Conservation (phyloP, 176 grass and related monocot species). For the Oryza punctata region DNA sequence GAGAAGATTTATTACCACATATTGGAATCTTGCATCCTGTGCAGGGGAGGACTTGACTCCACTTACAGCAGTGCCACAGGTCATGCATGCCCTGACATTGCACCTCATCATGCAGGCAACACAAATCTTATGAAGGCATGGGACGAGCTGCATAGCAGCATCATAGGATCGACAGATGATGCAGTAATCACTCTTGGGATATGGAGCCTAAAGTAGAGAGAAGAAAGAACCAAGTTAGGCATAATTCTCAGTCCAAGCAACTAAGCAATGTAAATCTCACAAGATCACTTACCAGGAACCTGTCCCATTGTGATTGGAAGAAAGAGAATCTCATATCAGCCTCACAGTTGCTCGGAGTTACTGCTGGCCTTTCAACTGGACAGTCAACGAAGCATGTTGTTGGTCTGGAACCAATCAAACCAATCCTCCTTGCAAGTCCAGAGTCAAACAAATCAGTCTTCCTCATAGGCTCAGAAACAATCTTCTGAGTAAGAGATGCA, state of each 20-base stretch:
- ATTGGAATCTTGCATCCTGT: conserved; percentile 34
- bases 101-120: conserved; percentile 58
- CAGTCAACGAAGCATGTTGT: conserved; percentile 40
- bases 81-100: conserved; percentile 56
- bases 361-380: conserved; percentile 40
- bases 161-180: conserved; percentile 57
- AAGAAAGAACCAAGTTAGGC: conserved; percentile 25
- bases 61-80: conserved; percentile 48
- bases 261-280: conserved; percentile 9
- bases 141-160: conserved; percentile 50
- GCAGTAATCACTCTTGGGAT: conserved; percentile 51
- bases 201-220: conserved; percentile 37
- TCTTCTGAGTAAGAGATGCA: conserved; percentile 13
- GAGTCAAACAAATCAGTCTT: conserved; percentile 39
- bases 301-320: conserved; percentile 67
- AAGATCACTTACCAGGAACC: conserved; percentile 51
- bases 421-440: conserved; percentile 34
- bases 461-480: neutral
- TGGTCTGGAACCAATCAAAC: conserved; percentile 35
- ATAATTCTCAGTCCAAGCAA: conserved; percentile 7
- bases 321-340: conserved; percentile 58
- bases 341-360: conserved; percentile 29
- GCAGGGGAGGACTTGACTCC: conserved; percentile 50
- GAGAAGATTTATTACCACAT: conserved; percentile 36
- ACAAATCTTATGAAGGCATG: conserved; percentile 62